Evolutionary conservation across 2,329 filamentous ascomycete genomes (phyloP), one percentile per base, ranked within the genome.

Genomic region (Colletotrichum truncatum): DNA sequence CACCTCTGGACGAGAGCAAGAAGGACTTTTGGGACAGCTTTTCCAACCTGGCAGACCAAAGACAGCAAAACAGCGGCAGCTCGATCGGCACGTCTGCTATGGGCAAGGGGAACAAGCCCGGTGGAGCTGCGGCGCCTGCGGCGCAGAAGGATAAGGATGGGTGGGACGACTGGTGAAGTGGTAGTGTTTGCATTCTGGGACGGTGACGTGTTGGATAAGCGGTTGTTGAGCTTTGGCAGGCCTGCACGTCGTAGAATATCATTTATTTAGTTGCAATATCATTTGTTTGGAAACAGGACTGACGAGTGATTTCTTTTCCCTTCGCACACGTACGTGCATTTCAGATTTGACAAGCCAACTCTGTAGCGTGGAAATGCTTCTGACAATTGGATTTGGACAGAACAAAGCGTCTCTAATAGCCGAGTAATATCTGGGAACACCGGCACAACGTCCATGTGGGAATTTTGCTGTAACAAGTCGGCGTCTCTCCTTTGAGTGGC

Each of bases 11-110:
- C 73, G 84, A 82, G 85, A 91, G 77, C 86, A 92, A 90, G 78
- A 91, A 91, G 75, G 91, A 92, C 70, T 97, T 97, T 79, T 98
- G 94, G 94, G 94, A 97, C 75, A 91, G 91, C 70, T 97, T 98
- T 78, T 91, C 93, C 0, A 88, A 86, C 26, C 77, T 91, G 25
- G 91, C 89, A 0, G 86, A 91, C 79, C 82, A 87, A 72, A 78
- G 80, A 64, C 78, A 80, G 69, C 75, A 75, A 39, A 74, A 73
- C 11, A 75, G 74, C 43, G 78, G 79, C 62, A 86, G 80, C 71
- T 80, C 86, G 3, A 86, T 89, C 66, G 87, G 87, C 30, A 89
- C 87, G 18, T 82, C 84, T 63, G 86, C 86, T 18, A 88, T 89
- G 85, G 84, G 84, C 32, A 87, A 85, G 78, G 82, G 85, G 38